Conservation (phyloP, 2,329 filamentous ascomycete species). For the Aspergillus fructus region DNA sequence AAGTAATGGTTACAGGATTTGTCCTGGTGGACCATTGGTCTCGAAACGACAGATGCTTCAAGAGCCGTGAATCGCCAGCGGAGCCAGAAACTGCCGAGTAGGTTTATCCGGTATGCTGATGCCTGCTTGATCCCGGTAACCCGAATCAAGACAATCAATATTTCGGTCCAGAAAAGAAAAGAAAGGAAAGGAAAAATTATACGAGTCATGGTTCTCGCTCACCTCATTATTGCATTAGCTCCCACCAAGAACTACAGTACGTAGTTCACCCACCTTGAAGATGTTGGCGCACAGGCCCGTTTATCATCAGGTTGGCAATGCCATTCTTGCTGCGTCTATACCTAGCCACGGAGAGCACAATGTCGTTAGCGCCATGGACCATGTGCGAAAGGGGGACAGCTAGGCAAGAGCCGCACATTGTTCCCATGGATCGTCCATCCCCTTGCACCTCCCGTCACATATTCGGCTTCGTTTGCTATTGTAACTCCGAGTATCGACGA, state of each 20-base stretch:
- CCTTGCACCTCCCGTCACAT: not conserved
- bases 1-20: not conserved
- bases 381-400: no score
- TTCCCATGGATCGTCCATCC: not conserved
- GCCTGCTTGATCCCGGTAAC: not conserved
- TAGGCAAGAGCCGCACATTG: not conserved
- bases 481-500: not conserved
- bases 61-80: not conserved
- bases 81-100: no score
- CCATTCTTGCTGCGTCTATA: not conserved
- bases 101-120: no score
- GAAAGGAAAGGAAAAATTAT: not conserved
- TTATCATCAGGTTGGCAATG: no score
- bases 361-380: no score
- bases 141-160: not conserved
- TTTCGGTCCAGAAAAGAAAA: not conserved
- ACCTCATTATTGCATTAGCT: not conserved
- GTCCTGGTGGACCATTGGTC: not conserved
- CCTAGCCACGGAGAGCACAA: no score
- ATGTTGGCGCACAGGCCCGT: no score
- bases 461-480: not conserved
- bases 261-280: no score
- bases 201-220: not conserved
- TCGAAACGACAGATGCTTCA: not conserved
- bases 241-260: no score